Conservation (phyloP, 2,329 filamentous ascomycete genomes). For the Talaromyces sp. region DNA sequence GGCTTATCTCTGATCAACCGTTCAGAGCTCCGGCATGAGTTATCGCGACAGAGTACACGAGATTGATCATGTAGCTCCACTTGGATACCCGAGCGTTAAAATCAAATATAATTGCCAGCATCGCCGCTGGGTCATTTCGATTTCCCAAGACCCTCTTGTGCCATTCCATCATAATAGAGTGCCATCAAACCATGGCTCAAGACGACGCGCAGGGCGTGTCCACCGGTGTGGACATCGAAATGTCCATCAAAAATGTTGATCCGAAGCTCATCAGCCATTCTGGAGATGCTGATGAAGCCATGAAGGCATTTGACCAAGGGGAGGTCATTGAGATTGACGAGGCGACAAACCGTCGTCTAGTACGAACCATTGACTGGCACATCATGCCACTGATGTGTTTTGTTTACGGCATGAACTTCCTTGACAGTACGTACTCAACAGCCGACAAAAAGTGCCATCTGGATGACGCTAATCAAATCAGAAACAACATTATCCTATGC, state of each 20-base stretch:
- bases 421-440: constrained; percentile 46
- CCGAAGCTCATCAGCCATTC: not conserved
- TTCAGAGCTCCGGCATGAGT: not conserved
- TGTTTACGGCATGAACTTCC: constrained; percentile 61
- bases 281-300: constrained; percentile 60
- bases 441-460: not conserved
- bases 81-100: not conserved
- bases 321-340: constrained; percentile 58
- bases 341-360: constrained; percentile 60
- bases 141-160: not conserved
- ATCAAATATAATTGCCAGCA: not conserved
- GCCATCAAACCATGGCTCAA: not conserved
- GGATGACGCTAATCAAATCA: constrained; percentile 10
- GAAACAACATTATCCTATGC: constrained; percentile 57
- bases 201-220: not conserved
- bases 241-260: not conserved
- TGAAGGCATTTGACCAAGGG: constrained; percentile 60
- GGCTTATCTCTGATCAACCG: not conserved
- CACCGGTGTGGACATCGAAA: not conserved
- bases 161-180: not conserved
- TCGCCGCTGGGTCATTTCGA: not conserved
- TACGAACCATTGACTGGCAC: constrained; percentile 64
- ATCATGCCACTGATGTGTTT: constrained; percentile 63
- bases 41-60: not conserved
- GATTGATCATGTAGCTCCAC: not conserved